Evolutionary conservation across 1,284 basidiomycete genomes (phyloP).

Genomic region (Cryptococcus sp.): DNA sequence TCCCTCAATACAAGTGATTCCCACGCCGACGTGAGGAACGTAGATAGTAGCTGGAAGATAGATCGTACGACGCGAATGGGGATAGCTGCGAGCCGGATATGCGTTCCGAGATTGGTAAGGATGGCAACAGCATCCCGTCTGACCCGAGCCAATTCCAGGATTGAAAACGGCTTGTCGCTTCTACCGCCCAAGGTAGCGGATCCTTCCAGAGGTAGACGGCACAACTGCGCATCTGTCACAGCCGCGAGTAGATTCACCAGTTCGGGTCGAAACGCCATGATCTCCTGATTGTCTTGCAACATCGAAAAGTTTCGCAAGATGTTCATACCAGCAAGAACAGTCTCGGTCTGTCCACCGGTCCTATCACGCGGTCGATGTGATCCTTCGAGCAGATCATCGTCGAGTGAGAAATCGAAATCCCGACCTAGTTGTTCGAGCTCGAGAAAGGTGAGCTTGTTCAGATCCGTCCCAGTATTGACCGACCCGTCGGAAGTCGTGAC

Average conservation of each 20-base stretch:
- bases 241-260: slow-evolving; percentile 69
- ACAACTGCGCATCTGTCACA: slow-evolving; percentile 59
- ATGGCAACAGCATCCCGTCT: slow-evolving; percentile 78
- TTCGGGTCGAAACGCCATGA: slow-evolving; percentile 67
- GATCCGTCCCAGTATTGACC: slow-evolving; percentile 62
- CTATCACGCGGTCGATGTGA: slow-evolving; percentile 14
- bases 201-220: slow-evolving; percentile 52
- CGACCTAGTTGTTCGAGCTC: slow-evolving; percentile 86
- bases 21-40: slow-evolving; percentile 60
- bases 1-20: slow-evolving; percentile 63
- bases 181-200: slow-evolving; percentile 49
- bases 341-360: slow-evolving; percentile 54
- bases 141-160: slow-evolving; percentile 69
- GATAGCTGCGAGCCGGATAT: slow-evolving; percentile 55
- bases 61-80: slow-evolving; percentile 57
- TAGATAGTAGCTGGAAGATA: slow-evolving; percentile 69
- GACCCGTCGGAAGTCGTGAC: slow-evolving; percentile 30
- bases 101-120: slow-evolving; percentile 65
- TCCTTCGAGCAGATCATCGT: slow-evolving; percentile 56
- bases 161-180: slow-evolving; percentile 58
- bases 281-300: slow-evolving; percentile 69
- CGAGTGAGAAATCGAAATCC: slow-evolving; percentile 76
- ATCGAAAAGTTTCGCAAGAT: slow-evolving; percentile 84
- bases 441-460: slow-evolving; percentile 73
- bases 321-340: slow-evolving; percentile 71